Conservation (phyloP, 108 stramenopile species). For the Fistulifera solaris region DNA sequence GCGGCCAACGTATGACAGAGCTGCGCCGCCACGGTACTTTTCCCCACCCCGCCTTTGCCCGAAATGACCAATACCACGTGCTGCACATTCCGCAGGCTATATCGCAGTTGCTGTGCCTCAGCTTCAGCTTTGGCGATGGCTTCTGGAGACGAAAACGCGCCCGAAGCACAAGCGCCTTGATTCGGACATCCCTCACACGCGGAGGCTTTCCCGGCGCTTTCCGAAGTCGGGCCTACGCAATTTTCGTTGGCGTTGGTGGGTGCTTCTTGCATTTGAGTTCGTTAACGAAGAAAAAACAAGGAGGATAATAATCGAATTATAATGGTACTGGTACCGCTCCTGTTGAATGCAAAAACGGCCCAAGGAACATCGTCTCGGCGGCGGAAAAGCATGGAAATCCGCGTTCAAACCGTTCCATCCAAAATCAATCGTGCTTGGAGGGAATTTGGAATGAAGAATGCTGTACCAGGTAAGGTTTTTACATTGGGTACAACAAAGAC, state of each 20-base stretch:
- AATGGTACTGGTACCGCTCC: too few species aligned
- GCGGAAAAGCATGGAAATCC: too few species aligned
- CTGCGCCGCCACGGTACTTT: slow-evolving; percentile 93
- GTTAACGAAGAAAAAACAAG: too few species aligned
- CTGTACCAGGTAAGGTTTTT: too few species aligned
- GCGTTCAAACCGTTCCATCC: too few species aligned
- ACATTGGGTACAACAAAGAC: too few species aligned
- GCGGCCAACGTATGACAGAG: slow-evolving; percentile 83
- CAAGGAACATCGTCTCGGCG: too few species aligned
- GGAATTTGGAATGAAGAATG: too few species aligned
- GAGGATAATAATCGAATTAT: too few species aligned
- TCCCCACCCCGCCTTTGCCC: slow-evolving; percentile 98
- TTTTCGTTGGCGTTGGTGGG: slow-evolving; percentile 80
- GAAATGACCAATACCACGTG: slow-evolving; percentile 91
- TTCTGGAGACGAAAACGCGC: slow-evolving; percentile 64
- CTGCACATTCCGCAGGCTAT: slow-evolving; percentile 73
- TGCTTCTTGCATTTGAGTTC: background rate
- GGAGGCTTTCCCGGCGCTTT: slow-evolving; percentile 86
- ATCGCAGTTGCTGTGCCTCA: slow-evolving; percentile 43
- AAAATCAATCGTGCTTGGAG: too few species aligned
- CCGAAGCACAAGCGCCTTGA: slow-evolving; percentile 85
- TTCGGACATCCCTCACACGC: slow-evolving; percentile 98
- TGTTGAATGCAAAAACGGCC: too few species aligned
- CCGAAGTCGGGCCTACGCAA: slow-evolving; percentile 89
- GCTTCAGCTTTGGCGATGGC: slow-evolving; percentile 43